Percentiles rank a stretch among this genome's conserved stretches.
Evolutionary conservation across 2,329 filamentous ascomycete species (phyloP).

Genomic region (Arthrinium puccinioides): DNA sequence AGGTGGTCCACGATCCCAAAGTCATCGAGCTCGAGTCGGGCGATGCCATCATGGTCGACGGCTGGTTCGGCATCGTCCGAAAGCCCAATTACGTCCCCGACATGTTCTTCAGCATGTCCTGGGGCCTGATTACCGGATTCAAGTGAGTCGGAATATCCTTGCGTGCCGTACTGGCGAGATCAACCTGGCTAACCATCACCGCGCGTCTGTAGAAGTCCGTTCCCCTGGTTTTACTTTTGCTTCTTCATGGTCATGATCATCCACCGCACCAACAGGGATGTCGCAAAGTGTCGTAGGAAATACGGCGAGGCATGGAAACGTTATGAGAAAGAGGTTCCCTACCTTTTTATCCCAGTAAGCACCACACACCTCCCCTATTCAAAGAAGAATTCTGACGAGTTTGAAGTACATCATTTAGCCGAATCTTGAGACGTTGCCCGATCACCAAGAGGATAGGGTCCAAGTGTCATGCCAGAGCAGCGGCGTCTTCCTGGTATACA

Average conservation of each 20-base stretch:
- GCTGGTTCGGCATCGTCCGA: constrained; percentile 73
- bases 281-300: constrained; percentile 65
- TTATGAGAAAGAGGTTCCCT: constrained; percentile 74
- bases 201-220: constrained; percentile 45
- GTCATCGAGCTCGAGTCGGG: constrained; percentile 66
- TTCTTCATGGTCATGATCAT: constrained; percentile 81
- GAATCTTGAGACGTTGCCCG: too few species aligned
- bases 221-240: constrained; percentile 82
- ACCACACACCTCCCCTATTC: too few species aligned
- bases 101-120: constrained; percentile 39
- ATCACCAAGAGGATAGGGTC: too few species aligned
- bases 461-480: too few species aligned
- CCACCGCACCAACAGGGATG: constrained; percentile 69
- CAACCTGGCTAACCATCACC: neutral
- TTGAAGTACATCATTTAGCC: too few species aligned
- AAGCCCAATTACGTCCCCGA: constrained; percentile 49
- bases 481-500: too few species aligned
- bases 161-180: neutral
- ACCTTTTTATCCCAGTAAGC: constrained; percentile 63
- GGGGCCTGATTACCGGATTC: constrained; percentile 44
- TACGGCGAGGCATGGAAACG: constrained; percentile 78
- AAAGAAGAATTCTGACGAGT: too few species aligned
- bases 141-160: constrained; percentile 10
- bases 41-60: constrained; percentile 72
- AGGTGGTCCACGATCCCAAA: constrained; percentile 71